Percentiles rank a stretch among this genome's conserved stretches.
Conservation (phyloP, 169 alveolate species). For the Plasmodium sp. region DNA sequence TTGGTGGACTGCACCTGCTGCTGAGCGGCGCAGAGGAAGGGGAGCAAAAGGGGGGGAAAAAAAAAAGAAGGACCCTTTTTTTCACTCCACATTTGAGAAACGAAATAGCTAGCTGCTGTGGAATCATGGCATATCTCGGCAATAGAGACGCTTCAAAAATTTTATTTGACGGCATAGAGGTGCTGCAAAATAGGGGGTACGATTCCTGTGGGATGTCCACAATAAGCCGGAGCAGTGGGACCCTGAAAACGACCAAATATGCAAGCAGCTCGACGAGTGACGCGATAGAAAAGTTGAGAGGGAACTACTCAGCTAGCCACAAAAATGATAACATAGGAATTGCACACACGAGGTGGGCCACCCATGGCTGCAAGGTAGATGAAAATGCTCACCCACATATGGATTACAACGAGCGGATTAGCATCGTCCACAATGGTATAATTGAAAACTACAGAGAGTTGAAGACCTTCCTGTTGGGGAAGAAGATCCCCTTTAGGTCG, state of each 20-base stretch:
- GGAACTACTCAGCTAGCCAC: constrained; percentile 85
- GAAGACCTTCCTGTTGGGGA: constrained; percentile 79
- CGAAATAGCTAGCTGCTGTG: constrained; percentile 83
- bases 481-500: constrained; percentile 75
- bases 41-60: neutral
- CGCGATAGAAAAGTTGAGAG: constrained; percentile 88
- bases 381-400: constrained; percentile 98
- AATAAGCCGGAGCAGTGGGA: constrained; percentile 78
- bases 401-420: constrained; percentile 91
- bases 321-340: constrained; percentile 91
- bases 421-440: constrained; percentile 97
- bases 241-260: constrained; percentile 89
- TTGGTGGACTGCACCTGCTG: constrained; percentile 16
- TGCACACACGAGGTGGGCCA: constrained; percentile 99
- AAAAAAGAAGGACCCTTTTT: constrained; percentile 7
- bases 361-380: constrained; percentile 97
- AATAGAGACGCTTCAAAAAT: constrained; percentile 86
- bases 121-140: constrained; percentile 93
- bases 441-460: constrained; percentile 90
- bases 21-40: constrained; percentile 3
- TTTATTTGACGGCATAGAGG: constrained; percentile 90
- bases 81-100: neutral
- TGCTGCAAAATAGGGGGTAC: constrained; percentile 94
- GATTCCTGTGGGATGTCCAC: constrained; percentile 97
- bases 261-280: constrained; percentile 79